Percentiles rank a stretch among this genome's conserved stretches.
Conservation (phyloP, 495 filamentous ascomycete genomes). For the Chaetomium cochliodes region DNA sequence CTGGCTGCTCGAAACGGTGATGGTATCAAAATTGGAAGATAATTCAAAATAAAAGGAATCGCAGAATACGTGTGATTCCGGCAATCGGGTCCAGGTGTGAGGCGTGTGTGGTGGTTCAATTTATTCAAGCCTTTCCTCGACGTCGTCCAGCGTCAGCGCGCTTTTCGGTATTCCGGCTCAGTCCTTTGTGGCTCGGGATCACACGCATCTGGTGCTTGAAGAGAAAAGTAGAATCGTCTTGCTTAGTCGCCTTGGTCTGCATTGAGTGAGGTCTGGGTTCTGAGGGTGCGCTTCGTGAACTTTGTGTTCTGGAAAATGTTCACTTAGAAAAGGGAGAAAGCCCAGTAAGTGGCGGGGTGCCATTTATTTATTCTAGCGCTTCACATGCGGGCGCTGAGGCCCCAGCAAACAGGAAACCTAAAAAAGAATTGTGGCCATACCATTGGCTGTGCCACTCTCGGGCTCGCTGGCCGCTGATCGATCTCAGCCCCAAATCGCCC, state of each 20-base stretch:
- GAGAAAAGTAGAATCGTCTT: slow-evolving; percentile 45
- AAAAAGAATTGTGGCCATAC: slow-evolving; percentile 17
- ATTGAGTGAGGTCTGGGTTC: slow-evolving; percentile 37
- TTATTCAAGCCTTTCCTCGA: slow-evolving; percentile 48
- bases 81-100: neutral
- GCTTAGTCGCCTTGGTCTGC: slow-evolving; percentile 45
- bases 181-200: slow-evolving; percentile 42
- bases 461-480: slow-evolving; percentile 11
- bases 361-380: slow-evolving; percentile 1
- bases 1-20: slow-evolving; percentile 19
- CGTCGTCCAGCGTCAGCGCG: slow-evolving; percentile 52
- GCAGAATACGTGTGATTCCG: slow-evolving; percentile 13
- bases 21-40: neutral
- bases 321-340: slow-evolving; percentile 23
- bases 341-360: slow-evolving; percentile 16
- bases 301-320: neutral
- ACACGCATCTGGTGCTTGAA: slow-evolving; percentile 51
- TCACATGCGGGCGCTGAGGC: slow-evolving; percentile 8
- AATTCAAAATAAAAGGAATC: slow-evolving; percentile 4
- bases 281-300: slow-evolving; percentile 6
- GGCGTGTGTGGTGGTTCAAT: slow-evolving; percentile 13
- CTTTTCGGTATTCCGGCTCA: slow-evolving; percentile 41
- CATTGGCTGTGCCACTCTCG: slow-evolving; percentile 9
- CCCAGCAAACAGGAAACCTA: slow-evolving; percentile 4
- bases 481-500: slow-evolving; percentile 18